Percentiles rank a stretch among this genome's conserved stretches.
Evolutionary conservation across 768 basidiomycete species (phyloP).

Genomic region (Antrodiella citrinella): DNA sequence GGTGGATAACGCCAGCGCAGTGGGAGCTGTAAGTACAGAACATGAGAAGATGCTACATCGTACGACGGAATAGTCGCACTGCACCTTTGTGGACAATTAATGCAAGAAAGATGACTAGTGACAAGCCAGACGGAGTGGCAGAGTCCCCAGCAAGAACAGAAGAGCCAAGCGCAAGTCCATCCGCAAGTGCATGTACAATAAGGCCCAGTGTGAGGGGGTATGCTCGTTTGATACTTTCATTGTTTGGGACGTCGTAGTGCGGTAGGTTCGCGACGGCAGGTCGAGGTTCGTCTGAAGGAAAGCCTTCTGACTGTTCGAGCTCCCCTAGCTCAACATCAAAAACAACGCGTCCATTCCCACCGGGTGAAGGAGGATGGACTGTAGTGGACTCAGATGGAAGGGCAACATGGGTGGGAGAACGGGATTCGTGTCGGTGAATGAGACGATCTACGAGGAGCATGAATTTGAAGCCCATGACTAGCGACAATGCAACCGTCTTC

Average conservation of each 20-base stretch:
- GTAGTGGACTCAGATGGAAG: conserved; percentile 4
- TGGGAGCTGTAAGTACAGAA: conserved; percentile 56
- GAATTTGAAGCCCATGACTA: conserved; percentile 52
- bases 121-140: conserved; percentile 35
- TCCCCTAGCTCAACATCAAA: conserved; percentile 62
- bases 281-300: neutral
- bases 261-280: conserved; percentile 7
- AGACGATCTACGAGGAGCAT: conserved; percentile 69
- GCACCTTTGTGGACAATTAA: conserved; percentile 86
- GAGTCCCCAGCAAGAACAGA: conserved; percentile 38
- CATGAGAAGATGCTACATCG: neutral
- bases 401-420: conserved; percentile 13
- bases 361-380: conserved; percentile 15
- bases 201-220: conserved; percentile 80
- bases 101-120: conserved; percentile 84
- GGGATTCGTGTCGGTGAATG: conserved; percentile 34
- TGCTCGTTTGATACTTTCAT: conserved; percentile 32
- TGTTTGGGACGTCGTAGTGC: conserved; percentile 3
- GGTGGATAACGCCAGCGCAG: conserved; percentile 81
- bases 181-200: conserved; percentile 81
- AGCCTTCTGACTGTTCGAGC: conserved; percentile 36
- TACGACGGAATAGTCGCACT: neutral
- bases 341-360: conserved; percentile 26
- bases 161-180: conserved; percentile 89
- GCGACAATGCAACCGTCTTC: conserved; percentile 49